A percentile compares a stretch with the other conserved stretches of the same genome.
These are phyloP conservation scores for Fusarium scirpi DNA, from an alignment of 2,329 filamentous ascomycete genomes.

Conservation along the genomic window DNA sequence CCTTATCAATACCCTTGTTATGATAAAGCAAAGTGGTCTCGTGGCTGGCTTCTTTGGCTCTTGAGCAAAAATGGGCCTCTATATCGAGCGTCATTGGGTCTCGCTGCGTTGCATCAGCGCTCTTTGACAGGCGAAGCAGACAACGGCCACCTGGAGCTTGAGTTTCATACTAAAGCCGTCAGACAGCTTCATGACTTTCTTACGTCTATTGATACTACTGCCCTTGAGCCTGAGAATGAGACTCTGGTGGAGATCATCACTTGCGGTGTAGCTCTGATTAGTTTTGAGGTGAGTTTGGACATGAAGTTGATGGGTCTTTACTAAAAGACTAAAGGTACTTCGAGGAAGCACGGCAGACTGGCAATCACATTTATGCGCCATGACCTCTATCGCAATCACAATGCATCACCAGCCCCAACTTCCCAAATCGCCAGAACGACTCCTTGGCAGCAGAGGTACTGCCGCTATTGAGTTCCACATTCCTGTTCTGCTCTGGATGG, in stretches of 20 bases:
- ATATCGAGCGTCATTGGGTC: not conserved
- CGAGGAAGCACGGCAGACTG: not conserved
- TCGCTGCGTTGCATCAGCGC: not conserved
- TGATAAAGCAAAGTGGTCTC: not conserved
- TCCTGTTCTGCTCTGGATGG: not conserved
- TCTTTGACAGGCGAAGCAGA: not conserved
- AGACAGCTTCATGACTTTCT: not conserved
- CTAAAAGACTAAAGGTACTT: not conserved
- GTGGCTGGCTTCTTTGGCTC: not conserved
- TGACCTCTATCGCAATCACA: not conserved
- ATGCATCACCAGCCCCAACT: not conserved
- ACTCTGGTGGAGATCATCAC: not conserved
- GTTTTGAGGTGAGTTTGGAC: not conserved
- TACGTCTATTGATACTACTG: not conserved
- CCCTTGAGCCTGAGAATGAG: not conserved
- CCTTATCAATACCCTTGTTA: not conserved
- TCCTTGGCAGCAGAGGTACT: not conserved
- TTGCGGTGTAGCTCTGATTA: not conserved
- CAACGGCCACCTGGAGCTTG: not conserved
- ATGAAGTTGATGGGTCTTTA: fast-evolving
- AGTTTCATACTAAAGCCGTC: conserved; percentile 1
- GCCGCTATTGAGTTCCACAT: not conserved
- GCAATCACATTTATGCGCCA: not conserved
- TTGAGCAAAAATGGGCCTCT: not conserved
- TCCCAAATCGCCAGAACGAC: not conserved